Percentiles rank a stretch among this genome's conserved stretches.
Conservation (phyloP, 495 filamentous ascomycete species). For the Ramalina intermedia region DNA sequence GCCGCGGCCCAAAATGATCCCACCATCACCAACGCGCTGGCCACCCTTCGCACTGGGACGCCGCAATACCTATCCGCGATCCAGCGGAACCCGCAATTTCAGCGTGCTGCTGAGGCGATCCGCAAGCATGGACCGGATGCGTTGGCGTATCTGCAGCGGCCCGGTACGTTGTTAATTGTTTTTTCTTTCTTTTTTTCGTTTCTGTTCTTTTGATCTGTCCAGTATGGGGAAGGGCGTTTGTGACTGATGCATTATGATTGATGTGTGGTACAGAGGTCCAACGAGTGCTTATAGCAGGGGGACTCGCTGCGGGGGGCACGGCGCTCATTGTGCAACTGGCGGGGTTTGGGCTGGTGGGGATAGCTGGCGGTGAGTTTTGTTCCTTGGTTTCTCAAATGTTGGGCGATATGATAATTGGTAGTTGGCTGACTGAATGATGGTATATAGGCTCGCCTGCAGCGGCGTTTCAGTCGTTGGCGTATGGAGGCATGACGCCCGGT, state of each 20-base stretch:
- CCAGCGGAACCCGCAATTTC: background rate
- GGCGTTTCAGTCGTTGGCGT: constrained; percentile 27
- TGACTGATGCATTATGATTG: no score
- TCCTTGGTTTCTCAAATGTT: background rate
- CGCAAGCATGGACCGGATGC: background rate
- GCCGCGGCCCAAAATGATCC: no score
- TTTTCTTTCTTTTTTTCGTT: no score
- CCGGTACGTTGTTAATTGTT: background rate
- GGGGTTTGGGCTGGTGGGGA: constrained; percentile 23
- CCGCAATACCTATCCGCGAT: background rate
- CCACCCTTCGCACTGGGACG: background rate
- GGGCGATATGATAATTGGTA: no score
- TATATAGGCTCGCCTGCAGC: constrained; percentile 24
- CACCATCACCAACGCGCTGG: background rate
- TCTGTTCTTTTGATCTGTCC: no score
- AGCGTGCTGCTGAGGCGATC: background rate
- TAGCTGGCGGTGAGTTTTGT: constrained; percentile 17
- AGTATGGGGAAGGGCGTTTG: no score
- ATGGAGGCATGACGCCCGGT: constrained; percentile 28
- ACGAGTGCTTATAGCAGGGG: background rate
- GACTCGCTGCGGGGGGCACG: constrained; percentile 20
- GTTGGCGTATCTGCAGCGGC: background rate
- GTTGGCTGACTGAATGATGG: background rate
- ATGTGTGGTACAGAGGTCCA: background rate
- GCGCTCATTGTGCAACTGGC: constrained; percentile 16